phyloP scores from a whole-genome alignment of 805 yeast species.

The Myxozyma kluyveri region DNA sequence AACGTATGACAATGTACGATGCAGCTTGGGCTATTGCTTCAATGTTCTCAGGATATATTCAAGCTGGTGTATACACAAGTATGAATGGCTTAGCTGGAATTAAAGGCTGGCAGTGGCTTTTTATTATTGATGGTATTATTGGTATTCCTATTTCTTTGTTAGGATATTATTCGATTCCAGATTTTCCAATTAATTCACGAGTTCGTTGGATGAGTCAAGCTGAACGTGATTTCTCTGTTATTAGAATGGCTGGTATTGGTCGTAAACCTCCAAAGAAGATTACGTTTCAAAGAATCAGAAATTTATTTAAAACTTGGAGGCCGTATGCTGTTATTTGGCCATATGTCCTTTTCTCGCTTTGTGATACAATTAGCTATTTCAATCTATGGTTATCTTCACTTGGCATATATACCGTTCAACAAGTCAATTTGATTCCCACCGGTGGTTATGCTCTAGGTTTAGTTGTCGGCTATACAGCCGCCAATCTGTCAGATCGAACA shows the following conservation, averaged over 20 bases:
- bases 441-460: constrained; percentile 36
- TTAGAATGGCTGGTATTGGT: constrained; percentile 19
- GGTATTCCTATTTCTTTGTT: constrained; percentile 22
- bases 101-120: constrained; percentile 55
- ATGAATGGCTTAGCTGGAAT: constrained; percentile 54
- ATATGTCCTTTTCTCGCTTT: constrained; percentile 2
- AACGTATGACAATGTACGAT: constrained; percentile 60
- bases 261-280: constrained; percentile 16
- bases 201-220: constrained; percentile 46
- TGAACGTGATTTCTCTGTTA: constrained; percentile 16
- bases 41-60: constrained; percentile 61
- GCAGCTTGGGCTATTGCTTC: constrained; percentile 62
- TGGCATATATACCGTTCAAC: constrained; percentile 32
- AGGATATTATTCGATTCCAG: constrained; percentile 51
- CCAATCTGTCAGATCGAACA: constrained; percentile 36
- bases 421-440: constrained; percentile 38
- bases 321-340: constrained; percentile 13
- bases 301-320: constrained; percentile 8
- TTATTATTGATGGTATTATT: constrained; percentile 26
- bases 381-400: constrained; percentile 36
- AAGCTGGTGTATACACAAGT: constrained; percentile 51
- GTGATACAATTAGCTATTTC: constrained; percentile 11
- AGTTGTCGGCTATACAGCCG: constrained; percentile 33
- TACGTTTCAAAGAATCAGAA: constrained; percentile 2
- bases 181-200: constrained; percentile 55